These are phyloP conservation scores for Alliaria petiolata DNA, from an alignment of 345 rosid genomes.

Conservation along the genomic window DNA sequence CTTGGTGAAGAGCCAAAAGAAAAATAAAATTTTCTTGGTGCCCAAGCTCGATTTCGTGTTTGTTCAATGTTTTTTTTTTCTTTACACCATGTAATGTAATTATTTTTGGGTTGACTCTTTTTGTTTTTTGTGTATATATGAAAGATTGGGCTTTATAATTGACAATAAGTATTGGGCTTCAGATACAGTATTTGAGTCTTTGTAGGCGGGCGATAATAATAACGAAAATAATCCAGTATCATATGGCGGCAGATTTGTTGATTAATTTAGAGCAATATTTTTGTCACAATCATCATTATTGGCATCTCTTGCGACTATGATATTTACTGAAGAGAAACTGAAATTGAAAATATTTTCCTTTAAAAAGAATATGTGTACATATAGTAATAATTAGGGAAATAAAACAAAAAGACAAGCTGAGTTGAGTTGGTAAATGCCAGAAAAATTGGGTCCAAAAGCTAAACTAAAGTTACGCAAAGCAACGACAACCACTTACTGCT, in stretches of 20 bases:
- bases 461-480: slow-evolving; percentile 23
- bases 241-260: too few species aligned
- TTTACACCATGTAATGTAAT: neutral
- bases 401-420: neutral
- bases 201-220: too few species aligned
- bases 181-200: neutral
- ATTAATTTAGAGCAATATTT: neutral
- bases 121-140: neutral
- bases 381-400: neutral
- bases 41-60: slow-evolving; percentile 16
- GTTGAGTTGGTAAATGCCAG: slow-evolving; percentile 16
- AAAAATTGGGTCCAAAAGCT: slow-evolving; percentile 6
- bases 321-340: neutral
- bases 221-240: too few species aligned
- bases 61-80: neutral
- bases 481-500: slow-evolving; percentile 7
- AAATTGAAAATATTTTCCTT: neutral
- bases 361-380: neutral
- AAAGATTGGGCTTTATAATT: neutral
- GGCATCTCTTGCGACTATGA: neutral
- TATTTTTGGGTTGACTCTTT: too few species aligned
- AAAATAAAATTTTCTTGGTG: neutral
- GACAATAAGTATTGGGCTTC: neutral
- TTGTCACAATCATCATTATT: neutral
- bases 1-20: slow-evolving; percentile 4